Evolutionary conservation across 257 asterid genomes (phyloP).

Genomic region (Salvia splendens): DNA sequence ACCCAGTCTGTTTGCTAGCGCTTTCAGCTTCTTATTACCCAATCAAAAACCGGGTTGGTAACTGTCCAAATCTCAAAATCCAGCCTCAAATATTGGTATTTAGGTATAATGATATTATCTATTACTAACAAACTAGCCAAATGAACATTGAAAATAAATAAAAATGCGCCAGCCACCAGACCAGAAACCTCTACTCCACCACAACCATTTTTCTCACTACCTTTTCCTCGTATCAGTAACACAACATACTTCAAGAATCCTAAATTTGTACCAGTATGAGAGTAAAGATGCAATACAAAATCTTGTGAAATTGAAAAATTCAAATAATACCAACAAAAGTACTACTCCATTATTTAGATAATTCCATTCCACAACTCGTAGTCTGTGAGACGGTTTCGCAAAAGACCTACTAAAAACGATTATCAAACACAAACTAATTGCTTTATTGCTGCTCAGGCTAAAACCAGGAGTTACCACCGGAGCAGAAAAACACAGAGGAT

Average conservation of each 20-base stretch:
- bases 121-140: too few species aligned
- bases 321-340: neutral
- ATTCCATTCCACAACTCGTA: neutral
- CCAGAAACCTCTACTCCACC: too few species aligned
- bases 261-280: too few species aligned
- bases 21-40: neutral
- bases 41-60: neutral
- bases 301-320: neutral
- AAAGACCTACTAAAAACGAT: neutral
- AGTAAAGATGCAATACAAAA: neutral
- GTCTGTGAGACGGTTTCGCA: neutral
- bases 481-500: neutral
- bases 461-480: neutral
- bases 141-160: neutral
- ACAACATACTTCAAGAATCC: neutral
- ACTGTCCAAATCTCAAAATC: conserved; percentile 19
- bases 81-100: neutral
- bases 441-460: neutral
- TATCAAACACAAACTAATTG: conserved; percentile 9
- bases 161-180: neutral
- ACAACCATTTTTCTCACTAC: neutral
- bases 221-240: neutral
- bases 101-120: neutral
- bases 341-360: neutral
- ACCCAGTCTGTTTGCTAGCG: neutral